Evolutionary conservation across 805 yeast species (phyloP), one percentile per base, ranked within the genome.

Genomic region (Candida morakotiae): DNA sequence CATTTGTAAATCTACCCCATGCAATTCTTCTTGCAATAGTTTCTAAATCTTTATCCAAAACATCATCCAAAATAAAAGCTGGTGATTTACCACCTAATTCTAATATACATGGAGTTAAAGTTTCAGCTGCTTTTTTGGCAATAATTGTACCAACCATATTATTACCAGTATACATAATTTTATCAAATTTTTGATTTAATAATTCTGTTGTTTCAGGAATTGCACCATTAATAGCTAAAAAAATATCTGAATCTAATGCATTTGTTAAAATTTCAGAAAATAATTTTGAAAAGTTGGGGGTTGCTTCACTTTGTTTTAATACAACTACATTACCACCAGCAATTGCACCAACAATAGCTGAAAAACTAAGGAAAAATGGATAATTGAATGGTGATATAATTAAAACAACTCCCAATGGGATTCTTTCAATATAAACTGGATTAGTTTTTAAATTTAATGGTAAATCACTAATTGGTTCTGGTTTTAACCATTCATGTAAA

Each of bases 31-130:
- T 73, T 19, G 87, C 65, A 26, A 69, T 45, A 2, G 62, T 57
- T 9, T 60, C 53, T 27, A 79, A 48, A 37, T 75, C 69, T 10
- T 46, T 52, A 39, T 67, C 65, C 9, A 64, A 62, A 34, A 71
- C 61, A 44, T 64, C 67, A 31, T 64, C 70, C 35, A 87, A 71
- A 8, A 89, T 64, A 47, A 88, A 73, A 2, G 76, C 84, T 0
- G 98, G 98, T 5, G 91, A 82, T 58, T 89, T 89, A 5, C 97
- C 97, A 37, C 98, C 97, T 28, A 89, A 67, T 61, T 89, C 98
- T 43, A 88, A 69, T 8, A 83, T 60, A 9, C 73, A 73, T 1
- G 97, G 96, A 1, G 95, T 86, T 47, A 88, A 67, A 14, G 75
- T 73, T 59, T 84, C 78, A 13, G 89, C 93, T 1, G 96, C 96